Evolutionary conservation across 2,329 filamentous ascomycete genomes (phyloP), one percentile per base, ranked within the genome.

Genomic region (Colletotrichum sp.): DNA sequence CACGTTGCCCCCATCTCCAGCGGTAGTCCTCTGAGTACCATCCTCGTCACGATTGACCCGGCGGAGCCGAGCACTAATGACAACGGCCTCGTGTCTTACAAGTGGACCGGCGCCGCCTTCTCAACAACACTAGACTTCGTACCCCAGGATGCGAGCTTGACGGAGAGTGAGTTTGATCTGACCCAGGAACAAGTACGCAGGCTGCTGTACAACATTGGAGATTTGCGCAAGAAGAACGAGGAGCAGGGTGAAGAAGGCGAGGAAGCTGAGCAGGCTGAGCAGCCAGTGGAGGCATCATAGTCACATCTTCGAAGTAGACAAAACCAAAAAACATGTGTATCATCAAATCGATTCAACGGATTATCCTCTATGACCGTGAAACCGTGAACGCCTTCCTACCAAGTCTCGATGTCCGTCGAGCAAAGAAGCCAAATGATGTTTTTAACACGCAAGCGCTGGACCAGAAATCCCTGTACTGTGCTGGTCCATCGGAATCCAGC

Each of bases 151-250:
- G 62, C 52, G 12, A 66, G 52, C 43, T 28, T 77, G 26, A 68
- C 30, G 10, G 67, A 72, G 1, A 76, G 75, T 4, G 85, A 85
- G 70, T 71, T 81, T 4, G 84, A 87, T 26, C 77, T 87, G 2
- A 79, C 83, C 1, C 78, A 80, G 2, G 80, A 83, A 1, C 86
- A 89, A 64, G 80, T 88, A 21, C 83, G 83, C 7, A 82, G 82
- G 67, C 80, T 90, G 9, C 77, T 90, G 36, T 89, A 89, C 72
- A 86, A 83, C 18, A 84, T 84, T 2, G 88, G 89, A 78, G 85
- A 83, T 52, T 79, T 91, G 78, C 86, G 89, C 62, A 91, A 91
- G 79, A 82, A 85, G 34, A 81, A 75, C 12, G 34, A 79, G 6
- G 76, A 79, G 21, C 64, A 80, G 73, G 76, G 72, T 30, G 74